Conservation (phyloP, 2,329 filamentous ascomycete genomes). For the Iodosphaeria phyllophila region DNA sequence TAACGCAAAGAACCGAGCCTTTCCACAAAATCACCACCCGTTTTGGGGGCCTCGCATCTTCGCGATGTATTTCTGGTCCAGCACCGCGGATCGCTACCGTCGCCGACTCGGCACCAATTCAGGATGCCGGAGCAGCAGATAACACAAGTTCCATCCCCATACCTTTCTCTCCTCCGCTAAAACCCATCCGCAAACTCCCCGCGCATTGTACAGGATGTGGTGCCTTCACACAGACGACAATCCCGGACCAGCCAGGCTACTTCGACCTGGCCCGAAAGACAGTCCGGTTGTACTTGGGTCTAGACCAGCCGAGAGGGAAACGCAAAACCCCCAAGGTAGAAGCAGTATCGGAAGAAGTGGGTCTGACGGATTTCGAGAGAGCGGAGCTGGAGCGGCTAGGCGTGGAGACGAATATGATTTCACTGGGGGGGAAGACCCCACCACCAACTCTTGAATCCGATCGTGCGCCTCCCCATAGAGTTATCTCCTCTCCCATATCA, state of each 20-base stretch:
- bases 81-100: too few species aligned
- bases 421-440: too few species aligned
- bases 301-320: conserved; percentile 9
- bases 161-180: too few species aligned
- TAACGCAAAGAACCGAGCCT: too few species aligned
- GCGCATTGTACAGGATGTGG: conserved; percentile 45
- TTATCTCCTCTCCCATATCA: too few species aligned
- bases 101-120: too few species aligned
- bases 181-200: conserved; percentile 22
- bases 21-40: too few species aligned
- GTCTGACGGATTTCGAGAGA: conserved; percentile 22
- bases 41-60: too few species aligned
- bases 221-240: conserved; percentile 37
- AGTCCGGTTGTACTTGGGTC: conserved; percentile 27
- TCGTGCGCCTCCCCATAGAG: conserved; percentile 2
- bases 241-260: conserved; percentile 33
- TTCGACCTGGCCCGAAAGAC: conserved; percentile 32
- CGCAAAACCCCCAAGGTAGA: conserved; percentile 18
- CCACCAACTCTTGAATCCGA: conserved; percentile 8
- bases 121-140: too few species aligned
- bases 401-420: too few species aligned
- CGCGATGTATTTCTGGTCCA: too few species aligned
- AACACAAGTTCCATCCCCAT: conserved; percentile 1
- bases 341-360: conserved; percentile 25
- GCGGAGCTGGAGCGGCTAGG: conserved; percentile 25